These are phyloP conservation scores for Pseudogymnoascus pannorum DNA, from an alignment of 2,329 filamentous ascomycete genomes.

Conservation along the genomic window DNA sequence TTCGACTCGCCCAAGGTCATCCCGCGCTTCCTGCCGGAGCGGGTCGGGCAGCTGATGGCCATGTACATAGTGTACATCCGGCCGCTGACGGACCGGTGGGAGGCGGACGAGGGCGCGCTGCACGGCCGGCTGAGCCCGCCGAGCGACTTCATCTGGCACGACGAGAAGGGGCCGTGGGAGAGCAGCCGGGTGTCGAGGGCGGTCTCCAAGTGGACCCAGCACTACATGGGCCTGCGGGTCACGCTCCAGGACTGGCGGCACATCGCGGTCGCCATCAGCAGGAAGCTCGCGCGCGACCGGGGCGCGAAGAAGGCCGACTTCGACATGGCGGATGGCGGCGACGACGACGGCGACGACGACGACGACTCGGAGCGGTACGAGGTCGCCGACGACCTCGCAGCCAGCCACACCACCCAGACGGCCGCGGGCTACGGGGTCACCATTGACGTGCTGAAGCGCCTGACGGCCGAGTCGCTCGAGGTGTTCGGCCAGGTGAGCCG, in stretches of 20 bases:
- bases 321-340: background rate
- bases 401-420: background rate
- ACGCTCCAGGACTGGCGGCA: background rate
- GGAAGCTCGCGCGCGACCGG: background rate
- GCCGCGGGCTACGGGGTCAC: background rate
- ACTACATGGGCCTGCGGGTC: conserved; percentile 1
- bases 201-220: background rate
- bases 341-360: background rate
- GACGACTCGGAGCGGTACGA: background rate
- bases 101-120: background rate
- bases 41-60: background rate
- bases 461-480: conserved; percentile 14
- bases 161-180: background rate
- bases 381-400: conserved; percentile 5
- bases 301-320: conserved; percentile 1
- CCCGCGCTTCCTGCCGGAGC: background rate
- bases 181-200: background rate
- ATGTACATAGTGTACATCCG: background rate
- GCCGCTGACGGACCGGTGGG: background rate
- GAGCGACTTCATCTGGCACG: background rate
- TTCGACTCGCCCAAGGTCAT: background rate
- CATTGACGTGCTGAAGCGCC: conserved; percentile 13
- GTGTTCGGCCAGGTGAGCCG: conserved; percentile 14
- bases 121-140: background rate
- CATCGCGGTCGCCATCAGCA: conserved; percentile 1